phyloP scores from a whole-genome alignment of 2,329 filamentous ascomycete species.

The Aspergillus thermomutatus region DNA sequence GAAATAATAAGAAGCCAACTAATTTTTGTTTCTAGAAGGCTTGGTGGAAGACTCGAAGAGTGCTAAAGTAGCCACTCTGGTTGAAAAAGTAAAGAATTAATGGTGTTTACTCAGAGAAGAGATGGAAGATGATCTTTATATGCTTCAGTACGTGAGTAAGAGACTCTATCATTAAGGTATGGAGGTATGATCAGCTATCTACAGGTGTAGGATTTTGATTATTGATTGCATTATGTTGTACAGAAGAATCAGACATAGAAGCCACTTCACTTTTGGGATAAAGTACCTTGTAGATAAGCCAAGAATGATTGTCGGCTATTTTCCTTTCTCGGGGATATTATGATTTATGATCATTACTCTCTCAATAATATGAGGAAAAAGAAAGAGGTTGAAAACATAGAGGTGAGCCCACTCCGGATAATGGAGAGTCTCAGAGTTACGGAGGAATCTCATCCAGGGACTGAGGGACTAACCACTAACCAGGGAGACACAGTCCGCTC shows the following conservation, averaged over 20 bases:
- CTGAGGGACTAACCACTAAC: neutral
- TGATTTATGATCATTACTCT: neutral
- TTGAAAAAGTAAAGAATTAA: neutral
- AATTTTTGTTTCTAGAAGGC: neutral
- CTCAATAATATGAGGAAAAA: neutral
- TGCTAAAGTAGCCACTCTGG: too few species aligned
- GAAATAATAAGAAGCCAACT: neutral
- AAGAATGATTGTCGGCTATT: neutral
- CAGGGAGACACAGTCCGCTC: neutral
- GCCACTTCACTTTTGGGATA: neutral
- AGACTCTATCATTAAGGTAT: neutral
- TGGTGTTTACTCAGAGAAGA: neutral
- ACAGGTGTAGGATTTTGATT: neutral
- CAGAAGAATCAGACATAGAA: neutral
- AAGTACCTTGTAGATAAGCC: neutral
- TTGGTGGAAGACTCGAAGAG: neutral
- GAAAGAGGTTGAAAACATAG: neutral
- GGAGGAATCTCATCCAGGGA: neutral
- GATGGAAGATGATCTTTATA: neutral
- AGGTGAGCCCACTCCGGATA: neutral
- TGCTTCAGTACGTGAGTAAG: neutral
- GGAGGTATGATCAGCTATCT: neutral
- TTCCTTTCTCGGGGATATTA: neutral
- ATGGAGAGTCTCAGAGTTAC: neutral
- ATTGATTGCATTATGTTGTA: neutral